These are phyloP conservation scores for Aspergillus terreus DNA, from an alignment of 2,329 filamentous ascomycete genomes.

Conservation along the genomic window DNA sequence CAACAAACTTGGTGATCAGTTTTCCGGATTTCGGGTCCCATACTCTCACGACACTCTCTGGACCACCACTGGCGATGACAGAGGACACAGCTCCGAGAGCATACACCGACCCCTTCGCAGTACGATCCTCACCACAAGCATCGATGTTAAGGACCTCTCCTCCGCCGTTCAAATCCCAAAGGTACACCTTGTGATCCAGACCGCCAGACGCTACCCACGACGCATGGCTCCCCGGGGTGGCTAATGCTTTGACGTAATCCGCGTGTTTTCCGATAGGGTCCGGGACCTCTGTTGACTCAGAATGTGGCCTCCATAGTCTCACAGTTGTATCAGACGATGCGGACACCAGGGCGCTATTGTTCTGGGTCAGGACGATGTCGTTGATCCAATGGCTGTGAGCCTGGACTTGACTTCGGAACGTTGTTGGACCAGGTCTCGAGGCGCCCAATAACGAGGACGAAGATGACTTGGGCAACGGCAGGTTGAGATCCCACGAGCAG, in stretches of 20 bases:
- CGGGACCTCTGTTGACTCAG: slow-evolving; percentile 60
- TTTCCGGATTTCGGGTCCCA: slow-evolving; percentile 90
- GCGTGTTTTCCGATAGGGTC: slow-evolving; percentile 85
- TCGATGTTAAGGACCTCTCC: slow-evolving; percentile 87
- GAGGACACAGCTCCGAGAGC: slow-evolving; percentile 75
- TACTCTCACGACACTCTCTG: slow-evolving; percentile 85
- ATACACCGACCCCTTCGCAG: slow-evolving; percentile 93
- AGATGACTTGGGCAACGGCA: slow-evolving; percentile 31
- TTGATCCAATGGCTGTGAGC: slow-evolving; percentile 97
- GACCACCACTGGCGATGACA: slow-evolving; percentile 86
- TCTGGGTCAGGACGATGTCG: slow-evolving; percentile 77
- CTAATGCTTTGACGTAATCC: slow-evolving; percentile 94
- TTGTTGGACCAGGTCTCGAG: slow-evolving; percentile 41
- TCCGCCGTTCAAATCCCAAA: slow-evolving; percentile 89
- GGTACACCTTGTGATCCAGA: slow-evolving; percentile 82
- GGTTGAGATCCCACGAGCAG: slow-evolving; percentile 82
- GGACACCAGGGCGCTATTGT: slow-evolving; percentile 76
- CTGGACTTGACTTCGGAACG: slow-evolving; percentile 62
- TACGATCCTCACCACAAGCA: slow-evolving; percentile 66
- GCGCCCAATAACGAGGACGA: slow-evolving; percentile 13
- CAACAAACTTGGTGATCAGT: slow-evolving; percentile 91
- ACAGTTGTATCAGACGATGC: slow-evolving; percentile 93
- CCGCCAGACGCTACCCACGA: slow-evolving; percentile 94
- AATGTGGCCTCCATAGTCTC: slow-evolving; percentile 81
- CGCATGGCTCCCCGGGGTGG: slow-evolving; percentile 65